Evolutionary conservation across 495 filamentous ascomycete genomes (phyloP), one percentile per base, ranked within the genome.

Genomic region (Parachaetomium inaequale): DNA sequence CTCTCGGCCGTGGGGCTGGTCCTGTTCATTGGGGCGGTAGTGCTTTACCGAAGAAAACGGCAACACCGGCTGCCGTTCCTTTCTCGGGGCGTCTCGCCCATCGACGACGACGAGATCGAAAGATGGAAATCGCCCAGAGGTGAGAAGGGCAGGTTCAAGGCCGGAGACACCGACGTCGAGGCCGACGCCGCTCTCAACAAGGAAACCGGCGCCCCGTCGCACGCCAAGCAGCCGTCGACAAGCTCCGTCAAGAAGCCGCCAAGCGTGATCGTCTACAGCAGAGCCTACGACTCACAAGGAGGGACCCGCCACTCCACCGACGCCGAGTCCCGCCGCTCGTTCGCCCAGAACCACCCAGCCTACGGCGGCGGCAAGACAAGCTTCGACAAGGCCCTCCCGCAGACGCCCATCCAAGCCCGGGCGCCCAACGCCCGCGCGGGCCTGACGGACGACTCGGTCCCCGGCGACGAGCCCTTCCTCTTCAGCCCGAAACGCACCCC

Each of bases 91-190:
- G 73, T 81, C 38, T 75, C 79, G 0, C 79, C 79, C 11, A 79
- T 82, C 63, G 79, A 78, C 51, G 79, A 82, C 60, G 79, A 82
- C 36, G 79, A 82, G 63, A 82, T 82, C 52, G 79, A 75, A 45
- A 78, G 76, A 21, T 82, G 79, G 79, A 82, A 80, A 50, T 66
- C 70, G 12, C 68, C 73, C 1, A 55, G 67, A 21, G 55, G 29
- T 25, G 70, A 73, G 38, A 70, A 73, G 57, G 57, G 42, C 15
- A 56, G 47, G 2, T 57, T 60, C 32, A 57, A 36, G 32, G 60
- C 46, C 53, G 65, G 28, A 17, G 66, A 65, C 19, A 65, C 68
- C 15, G 70, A 67, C 32, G 52, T 59, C 11, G 68, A 64, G 51
- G 62, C 59, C n/a, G 63, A 65, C 21, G 63, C 43, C 10, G 66